phyloP scores from a whole-genome alignment of 768 basidiomycete species.

The Termitomyces sp. region DNA sequence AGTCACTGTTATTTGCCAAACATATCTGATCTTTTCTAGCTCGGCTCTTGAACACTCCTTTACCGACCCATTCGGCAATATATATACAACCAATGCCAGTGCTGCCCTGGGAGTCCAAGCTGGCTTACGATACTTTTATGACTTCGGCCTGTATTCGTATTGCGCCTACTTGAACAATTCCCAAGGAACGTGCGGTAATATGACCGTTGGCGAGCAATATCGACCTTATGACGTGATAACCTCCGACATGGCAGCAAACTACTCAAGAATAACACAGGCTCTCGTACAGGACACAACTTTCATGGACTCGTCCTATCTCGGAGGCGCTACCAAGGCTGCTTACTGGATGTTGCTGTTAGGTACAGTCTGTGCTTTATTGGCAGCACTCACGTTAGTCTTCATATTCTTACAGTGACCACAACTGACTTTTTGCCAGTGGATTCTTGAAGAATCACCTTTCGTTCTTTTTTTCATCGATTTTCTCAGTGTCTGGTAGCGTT shows the following conservation, averaged over 20 bases:
- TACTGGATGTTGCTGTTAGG: constrained; percentile 75
- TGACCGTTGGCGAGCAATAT: constrained; percentile 52
- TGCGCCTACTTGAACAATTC: constrained; percentile 64
- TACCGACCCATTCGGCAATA: constrained; percentile 50
- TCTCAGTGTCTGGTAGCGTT: constrained; percentile 54
- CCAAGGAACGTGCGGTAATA: constrained; percentile 59
- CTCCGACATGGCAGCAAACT: constrained; percentile 64
- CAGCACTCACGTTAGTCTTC: constrained; percentile 56
- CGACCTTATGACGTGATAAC: constrained; percentile 59
- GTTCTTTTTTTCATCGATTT: constrained; percentile 61
- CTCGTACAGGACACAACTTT: constrained; percentile 52
- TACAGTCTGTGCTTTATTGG: constrained; percentile 57
- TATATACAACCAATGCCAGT: constrained; percentile 64
- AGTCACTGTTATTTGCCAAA: background rate
- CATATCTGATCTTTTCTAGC: constrained; percentile 23
- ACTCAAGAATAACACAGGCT: constrained; percentile 44
- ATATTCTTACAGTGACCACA: constrained; percentile 2
- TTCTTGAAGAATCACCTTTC: constrained; percentile 56
- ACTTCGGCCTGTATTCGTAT: constrained; percentile 77
- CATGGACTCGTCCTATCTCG: constrained; percentile 54
- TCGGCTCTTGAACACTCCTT: constrained; percentile 43
- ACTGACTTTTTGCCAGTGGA: constrained; percentile 40
- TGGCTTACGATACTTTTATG: constrained; percentile 67
- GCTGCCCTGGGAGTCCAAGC: constrained; percentile 47
- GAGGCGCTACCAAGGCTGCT: constrained; percentile 57